Evolutionary conservation across 768 basidiomycete genomes (phyloP).

Genomic region (Tricholoma matsutake): DNA sequence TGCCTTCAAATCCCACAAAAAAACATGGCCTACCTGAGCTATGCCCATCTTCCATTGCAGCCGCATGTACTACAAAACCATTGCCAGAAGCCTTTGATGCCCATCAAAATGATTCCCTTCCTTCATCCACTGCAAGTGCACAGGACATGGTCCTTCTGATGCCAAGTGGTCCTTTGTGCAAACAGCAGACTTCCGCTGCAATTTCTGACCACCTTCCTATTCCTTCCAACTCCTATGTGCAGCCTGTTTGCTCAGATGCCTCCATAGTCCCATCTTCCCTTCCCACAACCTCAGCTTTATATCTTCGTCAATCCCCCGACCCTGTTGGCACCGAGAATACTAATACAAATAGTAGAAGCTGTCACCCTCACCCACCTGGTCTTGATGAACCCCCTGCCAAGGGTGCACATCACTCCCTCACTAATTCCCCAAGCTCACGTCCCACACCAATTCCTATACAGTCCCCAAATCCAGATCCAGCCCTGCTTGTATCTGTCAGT

Average conservation of each 20-base stretch:
- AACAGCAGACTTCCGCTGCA: neutral
- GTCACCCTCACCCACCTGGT: neutral
- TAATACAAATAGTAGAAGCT: neutral
- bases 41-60: neutral
- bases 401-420: neutral
- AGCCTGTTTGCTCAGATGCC: neutral
- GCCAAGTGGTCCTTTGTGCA: neutral
- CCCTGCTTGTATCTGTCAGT: neutral
- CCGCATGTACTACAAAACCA: neutral
- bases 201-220: neutral
- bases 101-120: neutral
- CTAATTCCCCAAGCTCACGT: neutral
- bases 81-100: neutral
- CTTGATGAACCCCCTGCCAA: neutral
- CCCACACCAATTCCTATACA: neutral
- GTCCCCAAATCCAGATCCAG: neutral
- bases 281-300: neutral
- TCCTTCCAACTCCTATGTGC: no score
- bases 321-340: neutral
- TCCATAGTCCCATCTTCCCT: neutral
- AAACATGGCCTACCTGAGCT: neutral
- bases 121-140: neutral
- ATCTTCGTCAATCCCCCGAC: neutral
- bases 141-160: neutral
- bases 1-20: neutral